Evolutionary conservation across 768 basidiomycete genomes (phyloP), one percentile per base, ranked within the genome.

Genomic region (Pleurotus pulmonarius): DNA sequence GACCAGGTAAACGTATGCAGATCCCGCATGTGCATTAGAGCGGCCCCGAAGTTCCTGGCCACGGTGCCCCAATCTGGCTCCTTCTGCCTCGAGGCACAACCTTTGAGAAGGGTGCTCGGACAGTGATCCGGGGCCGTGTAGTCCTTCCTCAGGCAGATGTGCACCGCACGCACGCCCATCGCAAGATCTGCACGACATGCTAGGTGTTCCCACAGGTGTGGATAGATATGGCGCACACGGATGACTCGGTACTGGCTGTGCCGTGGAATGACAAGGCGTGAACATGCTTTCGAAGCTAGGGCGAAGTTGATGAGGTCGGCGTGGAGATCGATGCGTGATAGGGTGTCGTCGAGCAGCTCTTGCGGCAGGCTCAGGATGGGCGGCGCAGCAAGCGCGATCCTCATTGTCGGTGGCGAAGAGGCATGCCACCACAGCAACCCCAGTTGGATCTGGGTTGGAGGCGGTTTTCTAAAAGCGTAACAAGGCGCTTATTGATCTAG

Each of bases 161-260:
- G 73, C 11, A 82, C 73, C 55, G 76, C 75, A 6, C 75, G 73
- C 44, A 82, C 69, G 57, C 77, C 76, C 41, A 78, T 69, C 43
- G 79, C 67, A 5, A 81, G 71, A 63, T 81, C 79, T n/a, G 73
- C 66, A 22, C 79, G 73, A 46, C 69, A 67, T 15, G 78, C 77
- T n/a, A 82, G 74, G 61, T 81, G 80, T 0, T 74, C 75, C 79
- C 80, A 82, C 60, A 81, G 65, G 16, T 67, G 64, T 12, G 75
- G 73, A 46, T 68, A 62, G 1, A 71, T 66, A 29, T 73, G 68
- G 6, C 76, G 70, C n/a, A 76, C 68, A 25, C 76, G 75, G 57
- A 82, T 66, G 53, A 76, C 68, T 49, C 81, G 76, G 65, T 82
- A 81, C 59, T 81, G 72, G 18, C 71, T 77, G 55, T 82, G 80